Conservation (phyloP, 2,329 filamentous ascomycete species). For the Bretziella fagacearum region DNA sequence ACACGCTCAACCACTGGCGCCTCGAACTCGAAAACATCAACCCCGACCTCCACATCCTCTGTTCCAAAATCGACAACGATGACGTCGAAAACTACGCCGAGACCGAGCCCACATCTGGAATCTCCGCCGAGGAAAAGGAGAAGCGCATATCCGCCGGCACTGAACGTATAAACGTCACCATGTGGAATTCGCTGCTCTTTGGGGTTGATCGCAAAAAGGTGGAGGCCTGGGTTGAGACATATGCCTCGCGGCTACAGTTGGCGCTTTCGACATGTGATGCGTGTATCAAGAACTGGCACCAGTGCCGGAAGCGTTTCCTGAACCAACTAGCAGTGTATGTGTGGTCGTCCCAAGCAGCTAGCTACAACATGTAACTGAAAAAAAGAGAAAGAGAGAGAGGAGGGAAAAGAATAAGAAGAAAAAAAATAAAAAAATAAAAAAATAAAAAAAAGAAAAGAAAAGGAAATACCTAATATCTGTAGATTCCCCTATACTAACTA, state of each 20-base stretch:
- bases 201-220: slow-evolving; percentile 46
- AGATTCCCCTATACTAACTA: background rate
- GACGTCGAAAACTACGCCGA: slow-evolving; percentile 43
- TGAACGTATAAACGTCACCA: slow-evolving; percentile 41
- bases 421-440: background rate
- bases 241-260: slow-evolving; percentile 38
- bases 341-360: background rate
- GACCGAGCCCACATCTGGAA: slow-evolving; percentile 30
- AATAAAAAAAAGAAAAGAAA: background rate
- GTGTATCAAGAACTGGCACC: slow-evolving; percentile 61
- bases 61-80: slow-evolving; percentile 44
- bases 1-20: slow-evolving; percentile 28
- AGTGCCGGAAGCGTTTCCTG: slow-evolving; percentile 44
- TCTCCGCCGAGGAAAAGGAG: slow-evolving; percentile 34
- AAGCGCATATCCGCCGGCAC: slow-evolving; percentile 37
- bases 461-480: background rate
- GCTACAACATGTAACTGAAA: too few species aligned
- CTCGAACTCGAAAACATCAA: slow-evolving; percentile 29
- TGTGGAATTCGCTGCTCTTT: slow-evolving; percentile 51
- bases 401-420: too few species aligned
- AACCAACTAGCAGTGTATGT: slow-evolving; percentile 44
- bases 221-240: slow-evolving; percentile 41
- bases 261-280: slow-evolving; percentile 48
- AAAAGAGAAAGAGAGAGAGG: too few species aligned
- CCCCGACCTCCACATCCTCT: slow-evolving; percentile 46